Evolutionary conservation across 768 basidiomycete genomes (phyloP), one percentile per base, ranked within the genome.

Genomic region (Tricholoma matsutake): DNA sequence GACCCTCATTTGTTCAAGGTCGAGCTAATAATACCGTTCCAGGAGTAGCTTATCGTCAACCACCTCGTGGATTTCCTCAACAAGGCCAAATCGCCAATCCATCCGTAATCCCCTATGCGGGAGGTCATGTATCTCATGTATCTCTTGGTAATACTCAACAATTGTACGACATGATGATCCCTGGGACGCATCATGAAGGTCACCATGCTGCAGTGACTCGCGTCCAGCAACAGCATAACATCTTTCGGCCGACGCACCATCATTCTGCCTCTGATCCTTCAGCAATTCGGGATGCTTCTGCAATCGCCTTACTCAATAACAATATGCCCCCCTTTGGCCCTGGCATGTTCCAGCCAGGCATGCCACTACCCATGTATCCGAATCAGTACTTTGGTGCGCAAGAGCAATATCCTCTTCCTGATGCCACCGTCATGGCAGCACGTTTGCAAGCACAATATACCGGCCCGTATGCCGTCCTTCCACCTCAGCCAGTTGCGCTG

Each of bases 211-310:
- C 88, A 32, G 86, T 90, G 60, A 80, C 84, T 55, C 89, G 89
- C 64, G 85, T 91, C 54, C 91, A 92, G 71, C 89, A 91, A 66
- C 90, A 91, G 68, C 87, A 87, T 69, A 86, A 85, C 65, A 81
- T 81, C 49, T 92, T 89, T 77, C 87, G 89, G 37, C 80, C 78
- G 28, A 84, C 82, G 25, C 91, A 93, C 71, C 91, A 92, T 63
- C 91, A 93, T 72, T 92, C 91, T 35, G 83, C 89, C 4, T 92
- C 91, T 1, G 91, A 93, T 69, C 91, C 91, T 3, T 88, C 90
- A 5, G 82, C 86, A 8, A 78, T 92, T 39, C 84, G 91, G 53
- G 91, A 92, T 66, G 86, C 84, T 39, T 80, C 86, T 34, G 72
- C 86, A n/a, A 73, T 91, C 52, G 84, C 88, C 32, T 68, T 91